Conservation (phyloP, 345 rosid genomes). For the Brassica cretica region DNA sequence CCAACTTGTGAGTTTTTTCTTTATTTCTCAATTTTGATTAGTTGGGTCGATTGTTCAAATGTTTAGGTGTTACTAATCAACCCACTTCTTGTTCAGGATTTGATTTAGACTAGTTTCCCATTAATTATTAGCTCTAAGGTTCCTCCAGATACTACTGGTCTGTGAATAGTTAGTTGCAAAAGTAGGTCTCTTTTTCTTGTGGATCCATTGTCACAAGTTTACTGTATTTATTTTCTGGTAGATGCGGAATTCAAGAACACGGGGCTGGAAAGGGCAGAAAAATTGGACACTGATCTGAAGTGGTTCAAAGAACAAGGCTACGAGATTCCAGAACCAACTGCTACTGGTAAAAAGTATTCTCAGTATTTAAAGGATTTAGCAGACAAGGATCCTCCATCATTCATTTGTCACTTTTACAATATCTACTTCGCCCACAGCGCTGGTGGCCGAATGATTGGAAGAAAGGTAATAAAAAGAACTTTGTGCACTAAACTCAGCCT, state of each 20-base stretch:
- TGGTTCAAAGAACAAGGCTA: conserved; percentile 92
- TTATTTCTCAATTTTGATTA: background rate
- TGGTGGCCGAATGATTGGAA: conserved; percentile 97
- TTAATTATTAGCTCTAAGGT: background rate
- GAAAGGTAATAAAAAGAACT: conserved; percentile 60
- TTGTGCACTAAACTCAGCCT: background rate
- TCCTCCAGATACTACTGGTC: background rate
- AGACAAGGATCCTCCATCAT: conserved; percentile 88
- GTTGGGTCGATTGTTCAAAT: background rate
- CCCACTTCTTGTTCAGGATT: too few relatives aligned
- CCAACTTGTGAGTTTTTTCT: conserved; percentile 69
- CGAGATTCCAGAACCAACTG: conserved; percentile 75
- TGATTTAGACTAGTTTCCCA: too few relatives aligned
- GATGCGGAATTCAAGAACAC: conserved; percentile 85
- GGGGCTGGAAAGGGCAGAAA: conserved; percentile 78
- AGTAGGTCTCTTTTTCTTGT: background rate
- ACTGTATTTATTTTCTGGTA: conserved; percentile 27
- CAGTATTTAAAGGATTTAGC: conserved; percentile 62
- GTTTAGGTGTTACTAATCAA: background rate
- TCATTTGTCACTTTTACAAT: conserved; percentile 95
- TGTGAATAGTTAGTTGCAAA: background rate
- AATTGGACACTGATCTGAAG: conserved; percentile 66
- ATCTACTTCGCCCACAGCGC: conserved; percentile 91
- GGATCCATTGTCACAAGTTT: background rate
- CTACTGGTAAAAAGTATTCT: conserved; percentile 70